Percentiles rank a stretch among this genome's conserved stretches.
Conservation (phyloP, 2,329 filamentous ascomycete species). For the Knoxdaviesia capensis region DNA sequence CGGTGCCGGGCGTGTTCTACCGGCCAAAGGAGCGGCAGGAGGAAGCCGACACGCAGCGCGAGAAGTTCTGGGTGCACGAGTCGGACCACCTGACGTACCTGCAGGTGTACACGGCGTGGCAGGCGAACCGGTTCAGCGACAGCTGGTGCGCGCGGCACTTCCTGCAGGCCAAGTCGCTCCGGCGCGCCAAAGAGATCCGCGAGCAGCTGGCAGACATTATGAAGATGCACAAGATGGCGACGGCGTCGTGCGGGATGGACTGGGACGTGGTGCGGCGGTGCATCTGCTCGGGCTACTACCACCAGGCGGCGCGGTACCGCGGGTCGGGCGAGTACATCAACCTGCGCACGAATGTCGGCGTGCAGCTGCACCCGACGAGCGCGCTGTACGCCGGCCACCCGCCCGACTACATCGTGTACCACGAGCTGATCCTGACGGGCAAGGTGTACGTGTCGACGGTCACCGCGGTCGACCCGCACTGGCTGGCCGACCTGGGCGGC, state of each 20-base stretch:
- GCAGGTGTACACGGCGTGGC: constrained; percentile 93
- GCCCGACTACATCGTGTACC: constrained; percentile 93
- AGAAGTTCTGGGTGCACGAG: constrained; percentile 97
- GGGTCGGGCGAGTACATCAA: constrained; percentile 97
- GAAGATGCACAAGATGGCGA: constrained; percentile 70
- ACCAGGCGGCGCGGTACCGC: constrained; percentile 89
- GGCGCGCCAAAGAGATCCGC: constrained; percentile 80
- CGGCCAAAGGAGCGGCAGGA: constrained; percentile 91
- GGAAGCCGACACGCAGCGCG: constrained; percentile 82
- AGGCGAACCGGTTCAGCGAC: constrained; percentile 72
- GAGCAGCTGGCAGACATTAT: constrained; percentile 91
- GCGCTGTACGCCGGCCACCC: constrained; percentile 89
- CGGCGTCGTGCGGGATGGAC: constrained; percentile 81
- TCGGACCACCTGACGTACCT: constrained; percentile 91
- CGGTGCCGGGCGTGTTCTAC: constrained; percentile 91
- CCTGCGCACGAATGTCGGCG: constrained; percentile 77
- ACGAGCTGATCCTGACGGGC: constrained; percentile 88
- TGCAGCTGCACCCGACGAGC: constrained; percentile 85
- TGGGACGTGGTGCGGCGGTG: constrained; percentile 93
- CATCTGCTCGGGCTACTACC: constrained; percentile 95
- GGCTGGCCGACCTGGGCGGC: constrained; percentile 87
- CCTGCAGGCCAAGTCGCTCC: constrained; percentile 81
- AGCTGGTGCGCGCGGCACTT: constrained; percentile 89
- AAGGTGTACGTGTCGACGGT: constrained; percentile 98
- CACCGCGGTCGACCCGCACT: constrained; percentile 87